Evolutionary conservation across 1,139 yeast species (phyloP).

Genomic region (Wickerhamiella pararugosa): DNA sequence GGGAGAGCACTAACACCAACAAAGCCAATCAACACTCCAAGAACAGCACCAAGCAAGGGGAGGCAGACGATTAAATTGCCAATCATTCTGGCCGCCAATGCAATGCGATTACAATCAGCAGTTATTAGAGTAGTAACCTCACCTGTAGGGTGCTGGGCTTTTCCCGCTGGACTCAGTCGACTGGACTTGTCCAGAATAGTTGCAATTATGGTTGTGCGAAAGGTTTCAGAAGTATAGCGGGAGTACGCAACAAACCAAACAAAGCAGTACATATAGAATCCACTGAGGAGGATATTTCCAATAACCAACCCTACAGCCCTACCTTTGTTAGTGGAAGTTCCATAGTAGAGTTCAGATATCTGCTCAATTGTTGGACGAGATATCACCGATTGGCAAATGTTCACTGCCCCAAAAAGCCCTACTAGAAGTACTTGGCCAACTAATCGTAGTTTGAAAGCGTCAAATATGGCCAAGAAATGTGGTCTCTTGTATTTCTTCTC

Average conservation of each 20-base stretch:
- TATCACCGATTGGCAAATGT: slow-evolving; percentile 15
- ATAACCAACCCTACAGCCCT: slow-evolving; percentile 14
- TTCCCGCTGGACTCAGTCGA: slow-evolving; percentile 42
- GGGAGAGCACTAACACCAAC: slow-evolving; percentile 62
- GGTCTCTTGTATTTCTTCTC: slow-evolving; percentile 1
- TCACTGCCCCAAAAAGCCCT: slow-evolving; percentile 12
- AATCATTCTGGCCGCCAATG: slow-evolving; percentile 57
- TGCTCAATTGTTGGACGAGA: slow-evolving; percentile 13
- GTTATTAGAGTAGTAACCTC: slow-evolving; percentile 61
- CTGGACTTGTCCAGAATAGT: slow-evolving; percentile 55
- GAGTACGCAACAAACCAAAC: slow-evolving; percentile 14
- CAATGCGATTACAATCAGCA: slow-evolving; percentile 67
- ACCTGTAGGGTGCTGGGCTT: slow-evolving; percentile 47
- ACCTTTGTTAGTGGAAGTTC: slow-evolving; percentile 9
- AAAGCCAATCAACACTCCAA: slow-evolving; percentile 50
- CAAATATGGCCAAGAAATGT: slow-evolving; percentile 14
- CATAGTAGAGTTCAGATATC: slow-evolving; percentile 12
- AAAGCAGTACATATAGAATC: slow-evolving; percentile 11
- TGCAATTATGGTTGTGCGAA: slow-evolving; percentile 13
- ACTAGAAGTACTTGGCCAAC: slow-evolving; percentile 4
- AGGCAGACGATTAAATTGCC: slow-evolving; percentile 53
- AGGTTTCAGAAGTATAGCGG: slow-evolving; percentile 13
- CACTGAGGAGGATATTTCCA: slow-evolving; percentile 12
- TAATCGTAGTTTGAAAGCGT: slow-evolving; percentile 14
- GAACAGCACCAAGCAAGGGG: slow-evolving; percentile 44